Evolutionary conservation across 2,329 filamentous ascomycete species (phyloP), one percentile per base, ranked within the genome.

Genomic region (Metarhizium guizhouense): DNA sequence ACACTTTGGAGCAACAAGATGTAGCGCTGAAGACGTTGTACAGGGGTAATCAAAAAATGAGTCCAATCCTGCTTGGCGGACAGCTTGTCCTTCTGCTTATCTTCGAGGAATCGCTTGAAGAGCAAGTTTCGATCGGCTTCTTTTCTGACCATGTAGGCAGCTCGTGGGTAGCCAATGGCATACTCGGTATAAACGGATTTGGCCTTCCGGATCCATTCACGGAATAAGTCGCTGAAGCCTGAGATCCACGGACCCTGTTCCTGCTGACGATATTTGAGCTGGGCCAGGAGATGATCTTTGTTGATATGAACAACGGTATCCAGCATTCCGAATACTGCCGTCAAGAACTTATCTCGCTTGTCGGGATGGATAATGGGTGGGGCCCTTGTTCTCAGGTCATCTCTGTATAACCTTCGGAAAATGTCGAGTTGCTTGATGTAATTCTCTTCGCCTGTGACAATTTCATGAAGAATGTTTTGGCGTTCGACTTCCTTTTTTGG

Each of bases 141-240:
- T 66, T 87, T 88, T 54, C 91, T 86, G 18, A 99, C 84, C 54
- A 92, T 76, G 67, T 89, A 92, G 42, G 85, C 86, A 1, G 94
- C 93, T 57, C 86, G 84, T 0, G 93, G 93, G 63, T 94, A 97
- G 0, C 85, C 85, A 1, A 87, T 86, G 43, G 93, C 93, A 69
- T 97, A 99, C 57, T 95, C 91, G 58, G 96, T 85, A 68, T 97
- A 99, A 11, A 90, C 87, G 2, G 81, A 76, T 69, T 87, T 90
- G 36, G 94, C 94, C 70, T 96, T 97, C 60, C 94, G 84, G 59
- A 97, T 96, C 94, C 94, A 99, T 73, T 99, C 94, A 57, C 94
- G 81, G 76, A 99, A 97, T 52, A 99, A 90, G 66, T 97, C 94
- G 67, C 92, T 96, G 72, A 96, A 96, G 3, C 94, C 94, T 13